Evolutionary conservation across 495 filamentous ascomycete genomes (phyloP), one percentile per base, ranked within the genome.

Genomic region (Evansstolkia leycettana): DNA sequence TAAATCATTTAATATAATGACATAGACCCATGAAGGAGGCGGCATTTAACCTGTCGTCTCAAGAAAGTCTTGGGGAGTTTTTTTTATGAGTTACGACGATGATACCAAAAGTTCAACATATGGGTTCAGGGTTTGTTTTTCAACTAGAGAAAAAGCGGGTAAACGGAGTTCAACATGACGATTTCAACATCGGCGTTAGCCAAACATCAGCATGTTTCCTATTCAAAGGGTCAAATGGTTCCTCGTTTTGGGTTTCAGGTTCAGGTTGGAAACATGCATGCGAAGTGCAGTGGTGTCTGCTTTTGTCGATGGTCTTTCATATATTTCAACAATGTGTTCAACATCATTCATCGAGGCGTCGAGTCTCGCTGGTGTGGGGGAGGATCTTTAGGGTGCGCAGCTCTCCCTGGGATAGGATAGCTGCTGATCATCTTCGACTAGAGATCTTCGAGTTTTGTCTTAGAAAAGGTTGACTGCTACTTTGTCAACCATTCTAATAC

Each of bases 161-260:
- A 48, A 47, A 54, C 50, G 57, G 58, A 59, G 67, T 69, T 71
- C 62, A 69, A 71, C 64, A 72, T 65, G 55, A 72, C 71, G 69
- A 73, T 75, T 67, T 75, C 64, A 71, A 71, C 62, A 71, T 72
- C 61, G 69, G 70, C 67, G 58, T 66, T 63, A 43, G 46, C 40
- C 37, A 46, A 50, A 45, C 51, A 56, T 50, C 45, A 36, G 53
- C 46, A 37, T 38, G 27, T 40, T 45, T 57, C 9, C 20, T 9
- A 5, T 5, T 23, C 9, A 4, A 23, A 23, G 5, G 20, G 20
- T 23, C 20, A 23, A 23, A 5, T 23, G 20, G 20, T 23, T 23
- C n/a, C n/a, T 23, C 9, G 20, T 56, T 53, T 47, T 53, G 46
- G 48, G 47, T 52, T 48, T 50, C 40, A 52, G 31, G 34, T 46